Conservation (phyloP, 2,329 filamentous ascomycete species). For the Colletotrichum sp. region DNA sequence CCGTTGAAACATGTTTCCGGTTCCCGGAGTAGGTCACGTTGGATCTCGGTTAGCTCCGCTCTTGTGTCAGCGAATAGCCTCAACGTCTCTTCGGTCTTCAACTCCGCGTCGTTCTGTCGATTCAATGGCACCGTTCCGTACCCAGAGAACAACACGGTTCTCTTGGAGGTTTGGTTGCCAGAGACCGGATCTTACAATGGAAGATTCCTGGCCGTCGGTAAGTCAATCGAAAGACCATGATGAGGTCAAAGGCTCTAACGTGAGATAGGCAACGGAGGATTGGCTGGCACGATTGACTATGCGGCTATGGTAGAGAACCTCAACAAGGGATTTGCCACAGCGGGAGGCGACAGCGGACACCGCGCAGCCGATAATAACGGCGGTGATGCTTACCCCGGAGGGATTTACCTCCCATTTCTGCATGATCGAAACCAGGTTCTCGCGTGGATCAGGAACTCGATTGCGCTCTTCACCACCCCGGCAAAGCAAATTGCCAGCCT, state of each 20-base stretch:
- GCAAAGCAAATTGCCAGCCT: not conserved
- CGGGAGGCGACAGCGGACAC: slow-evolving; percentile 6
- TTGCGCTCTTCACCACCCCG: not conserved
- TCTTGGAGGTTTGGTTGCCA: not conserved
- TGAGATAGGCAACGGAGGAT: not conserved
- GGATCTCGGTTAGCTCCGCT: not conserved
- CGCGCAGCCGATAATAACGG: not conserved
- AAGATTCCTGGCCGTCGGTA: not conserved
- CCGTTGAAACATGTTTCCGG: not conserved
- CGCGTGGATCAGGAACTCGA: slow-evolving; percentile 5
- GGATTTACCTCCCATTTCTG: not conserved
- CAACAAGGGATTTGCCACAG: not conserved
- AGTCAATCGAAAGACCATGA: not conserved
- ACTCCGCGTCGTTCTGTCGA: not conserved
- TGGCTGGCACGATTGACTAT: slow-evolving; percentile 1
- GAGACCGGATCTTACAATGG: not conserved
- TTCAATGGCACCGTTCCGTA: not conserved
- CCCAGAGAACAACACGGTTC: not conserved
- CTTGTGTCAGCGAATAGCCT: not conserved
- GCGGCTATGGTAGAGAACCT: not conserved
- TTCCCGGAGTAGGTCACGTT: not conserved
- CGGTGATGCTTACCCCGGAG: not conserved
- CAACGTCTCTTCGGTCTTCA: not conserved
- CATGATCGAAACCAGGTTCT: slow-evolving; percentile 2
- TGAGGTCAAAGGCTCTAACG: not conserved